These are phyloP conservation scores for Amphicarpaea edgeworthii DNA, from an alignment of 306 rosid genomes.

Conservation along the genomic window DNA sequence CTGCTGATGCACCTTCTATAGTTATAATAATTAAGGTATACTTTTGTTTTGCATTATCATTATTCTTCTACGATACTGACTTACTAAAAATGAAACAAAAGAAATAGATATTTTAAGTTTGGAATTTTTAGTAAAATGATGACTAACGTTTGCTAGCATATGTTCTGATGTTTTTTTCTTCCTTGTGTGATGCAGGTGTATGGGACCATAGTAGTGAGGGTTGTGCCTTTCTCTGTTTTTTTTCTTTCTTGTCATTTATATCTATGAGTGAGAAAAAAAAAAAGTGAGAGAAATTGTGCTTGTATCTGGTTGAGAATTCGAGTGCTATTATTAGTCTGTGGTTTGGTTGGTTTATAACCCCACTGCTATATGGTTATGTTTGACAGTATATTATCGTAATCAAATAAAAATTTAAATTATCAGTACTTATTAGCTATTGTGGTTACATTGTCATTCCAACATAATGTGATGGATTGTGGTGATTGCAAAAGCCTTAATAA, in stretches of 20 bases:
- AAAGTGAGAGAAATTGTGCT: neutral
- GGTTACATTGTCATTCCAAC: too few species aligned
- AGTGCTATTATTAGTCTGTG: neutral
- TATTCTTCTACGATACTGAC: too few species aligned
- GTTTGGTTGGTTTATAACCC: conserved; percentile 24
- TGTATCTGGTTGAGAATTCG: neutral
- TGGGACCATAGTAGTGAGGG: conserved; percentile 36
- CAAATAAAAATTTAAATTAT: conserved; percentile 13
- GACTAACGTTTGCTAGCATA: neutral
- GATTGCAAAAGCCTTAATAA: too few species aligned
- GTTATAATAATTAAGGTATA: neutral
- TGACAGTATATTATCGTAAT: conserved; percentile 1
- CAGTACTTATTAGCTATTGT: neutral
- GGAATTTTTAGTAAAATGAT: too few species aligned
- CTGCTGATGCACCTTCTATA: neutral
- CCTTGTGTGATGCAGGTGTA: conserved; percentile 38
- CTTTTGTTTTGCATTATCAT: neutral
- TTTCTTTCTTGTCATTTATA: conserved; percentile 2
- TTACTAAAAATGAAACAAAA: too few species aligned
- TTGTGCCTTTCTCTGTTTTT: neutral
- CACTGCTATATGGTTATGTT: conserved; percentile 30
- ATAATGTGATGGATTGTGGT: too few species aligned
- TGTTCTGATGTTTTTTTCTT: neutral
- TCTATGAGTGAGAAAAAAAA: conserved; percentile 18
- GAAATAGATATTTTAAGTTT: too few species aligned